A percentile compares a stretch with the other conserved stretches of the same genome.
Evolutionary conservation across 805 yeast genomes (phyloP).

Genomic region (Starmera dryadoides): DNA sequence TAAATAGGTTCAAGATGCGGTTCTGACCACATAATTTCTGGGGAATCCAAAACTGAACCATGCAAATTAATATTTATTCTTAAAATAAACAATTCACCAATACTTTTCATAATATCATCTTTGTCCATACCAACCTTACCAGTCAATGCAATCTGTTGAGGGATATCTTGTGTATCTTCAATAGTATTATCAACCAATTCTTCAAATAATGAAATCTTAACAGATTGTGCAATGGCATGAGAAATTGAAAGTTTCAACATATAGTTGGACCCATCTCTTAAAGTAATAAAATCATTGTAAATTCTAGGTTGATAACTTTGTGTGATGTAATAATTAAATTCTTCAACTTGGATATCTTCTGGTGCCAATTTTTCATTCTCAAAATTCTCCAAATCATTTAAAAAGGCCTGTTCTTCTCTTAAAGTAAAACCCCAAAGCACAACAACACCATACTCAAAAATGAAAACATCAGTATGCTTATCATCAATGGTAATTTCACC

Average conservation of each 20-base stretch:
- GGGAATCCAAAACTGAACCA: constrained; percentile 89
- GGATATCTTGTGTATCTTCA: constrained; percentile 95
- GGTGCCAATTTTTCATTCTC: constrained; percentile 86
- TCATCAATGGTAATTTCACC: constrained; percentile 88
- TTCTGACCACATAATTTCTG: constrained; percentile 98
- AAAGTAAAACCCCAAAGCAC: constrained; percentile 93
- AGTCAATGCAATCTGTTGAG: constrained; percentile 88
- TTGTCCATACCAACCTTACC: constrained; percentile 95
- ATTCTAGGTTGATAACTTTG: constrained; percentile 91
- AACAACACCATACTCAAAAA: constrained; percentile 95
- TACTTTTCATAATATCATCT: constrained; percentile 93
- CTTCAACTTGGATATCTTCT: constrained; percentile 91
- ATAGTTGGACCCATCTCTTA: constrained; percentile 82
- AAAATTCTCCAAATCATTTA: constrained; percentile 80
- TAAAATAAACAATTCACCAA: constrained; percentile 90
- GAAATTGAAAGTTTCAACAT: constrained; percentile 90
- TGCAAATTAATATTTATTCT: constrained; percentile 76
- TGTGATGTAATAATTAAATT: constrained; percentile 91
- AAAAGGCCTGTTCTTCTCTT: constrained; percentile 74
- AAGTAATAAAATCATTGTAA: constrained; percentile 90
- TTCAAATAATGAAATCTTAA: constrained; percentile 90
- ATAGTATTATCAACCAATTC: constrained; percentile 95
- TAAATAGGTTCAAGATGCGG: constrained; percentile 97
- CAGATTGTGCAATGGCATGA: constrained; percentile 94
- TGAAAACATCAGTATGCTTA: constrained; percentile 68